phyloP scores from a whole-genome alignment of 768 basidiomycete genomes.

The Epithele typhae region DNA sequence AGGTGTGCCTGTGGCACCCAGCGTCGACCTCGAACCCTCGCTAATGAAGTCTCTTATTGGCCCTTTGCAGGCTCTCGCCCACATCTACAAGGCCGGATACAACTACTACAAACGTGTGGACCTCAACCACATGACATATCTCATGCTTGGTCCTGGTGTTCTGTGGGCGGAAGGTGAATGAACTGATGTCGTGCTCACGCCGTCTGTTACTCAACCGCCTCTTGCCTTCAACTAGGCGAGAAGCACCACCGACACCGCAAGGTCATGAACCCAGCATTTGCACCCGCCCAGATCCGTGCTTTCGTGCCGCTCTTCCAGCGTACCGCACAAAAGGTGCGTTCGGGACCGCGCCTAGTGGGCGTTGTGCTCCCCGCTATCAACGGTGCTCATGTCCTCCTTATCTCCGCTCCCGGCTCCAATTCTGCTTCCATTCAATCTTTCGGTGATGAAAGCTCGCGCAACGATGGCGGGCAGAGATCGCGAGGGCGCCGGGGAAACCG shows the following conservation, averaged over 20 bases:
- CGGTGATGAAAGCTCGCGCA: not conserved
- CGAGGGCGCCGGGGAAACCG: not conserved
- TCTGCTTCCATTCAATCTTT: not conserved
- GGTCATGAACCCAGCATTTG: conserved; percentile 6
- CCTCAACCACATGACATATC: not conserved
- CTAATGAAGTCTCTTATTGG: not conserved
- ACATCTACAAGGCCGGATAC: conserved; percentile 6
- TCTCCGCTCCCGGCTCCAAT: not conserved
- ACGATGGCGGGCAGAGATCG: not conserved
- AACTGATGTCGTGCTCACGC: not conserved
- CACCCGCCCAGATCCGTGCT: not conserved
- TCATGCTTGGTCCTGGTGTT: not conserved
- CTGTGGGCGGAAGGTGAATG: not conserved
- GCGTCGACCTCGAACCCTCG: not conserved
- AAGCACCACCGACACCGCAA: conserved; percentile 1
- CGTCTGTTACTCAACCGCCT: not conserved
- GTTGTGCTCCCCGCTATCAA: no score
- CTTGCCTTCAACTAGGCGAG: not conserved
- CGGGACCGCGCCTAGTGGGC: no score
- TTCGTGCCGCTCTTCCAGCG: conserved; percentile 3
- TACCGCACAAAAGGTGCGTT: not conserved
- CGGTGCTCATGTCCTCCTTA: not conserved
- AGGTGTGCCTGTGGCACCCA: not conserved
- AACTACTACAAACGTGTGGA: conserved; percentile 1
- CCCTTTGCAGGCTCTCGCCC: not conserved